Base-by-base conservation (phyloP, 768 basidiomycete species). In the Lanmaoa rubissima region DNA sequence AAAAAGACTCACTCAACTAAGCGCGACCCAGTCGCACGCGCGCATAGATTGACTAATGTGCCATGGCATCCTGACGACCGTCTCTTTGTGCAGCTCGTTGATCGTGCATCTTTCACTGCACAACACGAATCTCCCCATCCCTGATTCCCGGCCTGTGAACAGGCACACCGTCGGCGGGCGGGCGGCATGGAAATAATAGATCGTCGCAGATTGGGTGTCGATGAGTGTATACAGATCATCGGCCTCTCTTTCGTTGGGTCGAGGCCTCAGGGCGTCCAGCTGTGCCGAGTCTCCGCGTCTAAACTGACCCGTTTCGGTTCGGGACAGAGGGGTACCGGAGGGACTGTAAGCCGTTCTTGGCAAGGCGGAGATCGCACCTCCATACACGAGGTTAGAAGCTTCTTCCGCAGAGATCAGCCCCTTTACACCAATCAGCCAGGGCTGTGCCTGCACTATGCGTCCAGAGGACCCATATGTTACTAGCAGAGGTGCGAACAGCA, bases 131-230 rank as follows among this genome's bases (percentile, higher is more conserved):
- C 64, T 58, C 34, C 67, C 64, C 44, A 66, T 43, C 35, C 66
- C 66, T 0, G 60, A 56, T 34, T 67, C 60, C 8, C 53, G 51
- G 26, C 66, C 63, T 7, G 60, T 60, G 44, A 48, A 68, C 31
- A 68, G 42, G 46, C 66, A 68, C 3, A 68, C 66, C 1, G 63
- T 68, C n/a, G 69, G 66, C 0, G 66, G 63, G 28, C 42, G 55
- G 1, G 42, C 45, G 6, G 66, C 64, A 6, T 54, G 55, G 61
- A 71, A 69, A 48, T 64, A 69, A 38, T 68, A 70, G 9, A 68
- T 17, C 4, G 58, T 65, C 5, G 57, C 49, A 2, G 66, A 70
- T 1, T 53, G 0, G 0, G 66, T 71, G 47, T 68, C 67, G 7
- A 66, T 4, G 45, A 71, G 64, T 2, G 69, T 58, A 21, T 68